Base-by-base conservation (phyloP, 2,329 filamentous ascomycete species). In the Ophiostoma tasmaniense region DNA sequence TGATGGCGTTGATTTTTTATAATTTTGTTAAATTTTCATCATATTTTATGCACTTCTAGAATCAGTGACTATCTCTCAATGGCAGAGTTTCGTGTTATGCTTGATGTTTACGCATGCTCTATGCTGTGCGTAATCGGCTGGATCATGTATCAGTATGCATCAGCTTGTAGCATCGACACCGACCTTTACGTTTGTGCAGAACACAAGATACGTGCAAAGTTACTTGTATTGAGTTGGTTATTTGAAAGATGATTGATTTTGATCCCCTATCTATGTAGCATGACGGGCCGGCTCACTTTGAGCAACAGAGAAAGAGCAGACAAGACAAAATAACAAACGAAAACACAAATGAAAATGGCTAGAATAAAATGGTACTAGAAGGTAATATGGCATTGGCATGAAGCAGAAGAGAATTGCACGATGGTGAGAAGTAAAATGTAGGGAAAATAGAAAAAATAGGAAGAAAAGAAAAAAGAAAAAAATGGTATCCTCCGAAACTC, bases 1-100 rank as follows among this genome's bases (percentile, higher is more conserved):
- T 39, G 64, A 65, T 65, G 64, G 64, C 64, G 64, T 65, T 42
- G 64, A 28, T 45, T 45, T 65, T 28, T 65, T 28, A 17, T 65
- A 28, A 64, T 65, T 45, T 65, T 45, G 35, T 65, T 64, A 35
- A 14, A 64, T 64, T 39, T 64, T 64, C 62, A 35, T 50, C 37
- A 61, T 22, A 64, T 37, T 35, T 22, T 45, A 30, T 45, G 8
- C 22, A n/a, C n/a, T n/a, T n/a, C n/a, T n/a, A n/a, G n/a, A n/a
- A n/a, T n/a, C n/a, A n/a, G n/a, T n/a, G n/a, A n/a, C n/a, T n/a
- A n/a, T n/a, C n/a, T n/a, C n/a, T n/a, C n/a, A n/a, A n/a, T n/a
- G n/a, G n/a, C n/a, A n/a, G n/a, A n/a, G n/a, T n/a, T 42, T 45
- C 17, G 17, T 45, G 42, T 45, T 7, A 2, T 20, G 5, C 17